Evolutionary conservation across 2,329 filamentous ascomycete genomes (phyloP).

Genomic region (Raffaelea arxii): DNA sequence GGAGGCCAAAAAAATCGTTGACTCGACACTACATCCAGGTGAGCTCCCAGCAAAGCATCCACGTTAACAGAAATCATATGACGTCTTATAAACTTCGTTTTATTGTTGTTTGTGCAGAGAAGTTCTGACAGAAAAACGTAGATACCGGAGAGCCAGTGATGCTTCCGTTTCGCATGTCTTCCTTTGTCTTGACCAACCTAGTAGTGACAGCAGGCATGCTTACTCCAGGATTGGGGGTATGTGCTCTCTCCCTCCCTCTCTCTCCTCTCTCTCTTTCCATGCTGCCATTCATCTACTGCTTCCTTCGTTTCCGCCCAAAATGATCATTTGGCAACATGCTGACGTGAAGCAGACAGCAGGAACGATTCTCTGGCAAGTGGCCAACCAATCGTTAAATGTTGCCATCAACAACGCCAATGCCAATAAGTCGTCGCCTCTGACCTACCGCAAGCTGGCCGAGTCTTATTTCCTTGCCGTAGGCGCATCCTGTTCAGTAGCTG

Average conservation of each 20-base stretch:
- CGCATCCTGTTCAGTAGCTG: constrained; percentile 85
- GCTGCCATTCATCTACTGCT: no score
- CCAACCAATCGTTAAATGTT: constrained; percentile 96
- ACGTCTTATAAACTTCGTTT: no score
- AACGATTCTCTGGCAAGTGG: constrained; percentile 87
- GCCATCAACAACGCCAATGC: constrained; percentile 96
- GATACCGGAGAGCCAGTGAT: constrained; percentile 90
- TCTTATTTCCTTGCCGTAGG: constrained; percentile 89
- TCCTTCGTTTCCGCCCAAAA: no score
- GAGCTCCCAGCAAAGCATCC: constrained; percentile 21
- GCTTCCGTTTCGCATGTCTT: constrained; percentile 95
- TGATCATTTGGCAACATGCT: no score
- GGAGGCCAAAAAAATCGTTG: constrained; percentile 93
- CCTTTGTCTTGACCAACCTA: constrained; percentile 86
- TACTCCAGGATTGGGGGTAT: constrained; percentile 69
- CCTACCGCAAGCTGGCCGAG: constrained; percentile 68
- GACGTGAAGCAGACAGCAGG: constrained; percentile 52
- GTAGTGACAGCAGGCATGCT: constrained; percentile 96
- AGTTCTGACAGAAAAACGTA: constrained; percentile 23
- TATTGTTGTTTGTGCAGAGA: not conserved
- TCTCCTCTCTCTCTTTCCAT: no score
- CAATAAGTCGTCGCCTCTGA: constrained; percentile 91
- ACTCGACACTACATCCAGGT: constrained; percentile 94
- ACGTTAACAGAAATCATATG: no score
- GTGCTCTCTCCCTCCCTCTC: no score